Evolutionary conservation across 73 alveolate species (phyloP).

Genomic region (Blepharisma japonicum): DNA sequence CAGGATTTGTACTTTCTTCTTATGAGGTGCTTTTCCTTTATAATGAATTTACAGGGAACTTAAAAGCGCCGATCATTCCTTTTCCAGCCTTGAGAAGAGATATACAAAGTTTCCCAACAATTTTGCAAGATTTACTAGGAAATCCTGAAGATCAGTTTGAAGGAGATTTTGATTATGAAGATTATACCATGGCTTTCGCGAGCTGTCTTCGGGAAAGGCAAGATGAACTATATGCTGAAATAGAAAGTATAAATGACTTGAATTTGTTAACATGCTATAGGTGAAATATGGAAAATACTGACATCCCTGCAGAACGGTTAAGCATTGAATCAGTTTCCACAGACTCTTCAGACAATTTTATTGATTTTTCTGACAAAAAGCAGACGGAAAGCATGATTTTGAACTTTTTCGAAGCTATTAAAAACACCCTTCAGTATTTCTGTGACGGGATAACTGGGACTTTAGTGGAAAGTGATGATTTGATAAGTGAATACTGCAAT

Average conservation of each 20-base stretch:
- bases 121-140: slow-evolving; percentile 16
- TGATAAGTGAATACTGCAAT: neutral
- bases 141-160: slow-evolving; percentile 25
- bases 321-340: neutral
- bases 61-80: neutral
- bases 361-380: neutral
- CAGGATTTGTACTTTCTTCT: neutral
- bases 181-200: neutral
- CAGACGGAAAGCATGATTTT: neutral
- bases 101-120: neutral
- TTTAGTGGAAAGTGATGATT: neutral
- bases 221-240: neutral
- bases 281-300: too few relatives aligned
- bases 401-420: neutral
- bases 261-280: too few relatives aligned
- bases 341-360: neutral
- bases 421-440: neutral
- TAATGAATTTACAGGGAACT: neutral
- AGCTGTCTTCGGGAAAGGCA: neutral
- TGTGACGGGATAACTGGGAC: neutral
- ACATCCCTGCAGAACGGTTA: neutral
- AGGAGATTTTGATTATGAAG: neutral
- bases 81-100: slow-evolving; percentile 28
- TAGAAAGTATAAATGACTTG: too few relatives aligned
- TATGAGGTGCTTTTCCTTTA: neutral